Evolutionary conservation across 345 rosid genomes (phyloP).

Genomic region (Citrus australasica): DNA sequence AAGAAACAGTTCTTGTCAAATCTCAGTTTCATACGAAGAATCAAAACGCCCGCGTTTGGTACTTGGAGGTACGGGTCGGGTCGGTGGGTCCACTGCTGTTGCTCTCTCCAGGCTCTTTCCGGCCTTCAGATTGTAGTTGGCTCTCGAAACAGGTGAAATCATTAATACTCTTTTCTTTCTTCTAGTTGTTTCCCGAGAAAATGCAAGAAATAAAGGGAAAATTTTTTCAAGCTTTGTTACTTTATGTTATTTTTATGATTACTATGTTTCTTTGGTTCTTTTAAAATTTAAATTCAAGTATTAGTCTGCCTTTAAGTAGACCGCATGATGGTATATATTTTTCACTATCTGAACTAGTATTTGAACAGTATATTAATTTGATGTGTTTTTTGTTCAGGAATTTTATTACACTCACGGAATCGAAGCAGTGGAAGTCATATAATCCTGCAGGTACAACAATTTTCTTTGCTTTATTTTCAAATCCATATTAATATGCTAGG

Average conservation of each 20-base stretch:
- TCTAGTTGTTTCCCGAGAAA: background rate
- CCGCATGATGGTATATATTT: no score
- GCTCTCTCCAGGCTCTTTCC: constrained; percentile 82
- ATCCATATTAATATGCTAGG: no score
- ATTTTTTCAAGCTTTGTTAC: background rate
- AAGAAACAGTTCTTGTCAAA: constrained; percentile 11
- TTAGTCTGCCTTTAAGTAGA: no score
- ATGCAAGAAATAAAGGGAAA: background rate
- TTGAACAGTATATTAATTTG: no score
- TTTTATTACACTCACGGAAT: no score
- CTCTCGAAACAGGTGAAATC: constrained; percentile 68
- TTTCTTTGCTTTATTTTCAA: no score
- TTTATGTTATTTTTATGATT: background rate
- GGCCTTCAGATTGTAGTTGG: constrained; percentile 59
- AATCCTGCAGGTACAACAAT: no score
- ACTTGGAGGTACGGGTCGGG: constrained; percentile 93
- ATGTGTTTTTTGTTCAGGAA: no score
- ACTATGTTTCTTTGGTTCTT: background rate
- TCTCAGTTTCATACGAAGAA: constrained; percentile 42
- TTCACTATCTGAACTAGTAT: no score
- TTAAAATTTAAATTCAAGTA: no score
- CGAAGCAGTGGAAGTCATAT: no score
- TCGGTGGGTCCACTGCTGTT: constrained; percentile 89
- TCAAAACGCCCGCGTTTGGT: constrained; percentile 61
- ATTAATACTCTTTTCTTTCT: background rate